These are phyloP conservation scores for Bruguiera parviflora DNA, from an alignment of 345 rosid species.

Conservation along the genomic window DNA sequence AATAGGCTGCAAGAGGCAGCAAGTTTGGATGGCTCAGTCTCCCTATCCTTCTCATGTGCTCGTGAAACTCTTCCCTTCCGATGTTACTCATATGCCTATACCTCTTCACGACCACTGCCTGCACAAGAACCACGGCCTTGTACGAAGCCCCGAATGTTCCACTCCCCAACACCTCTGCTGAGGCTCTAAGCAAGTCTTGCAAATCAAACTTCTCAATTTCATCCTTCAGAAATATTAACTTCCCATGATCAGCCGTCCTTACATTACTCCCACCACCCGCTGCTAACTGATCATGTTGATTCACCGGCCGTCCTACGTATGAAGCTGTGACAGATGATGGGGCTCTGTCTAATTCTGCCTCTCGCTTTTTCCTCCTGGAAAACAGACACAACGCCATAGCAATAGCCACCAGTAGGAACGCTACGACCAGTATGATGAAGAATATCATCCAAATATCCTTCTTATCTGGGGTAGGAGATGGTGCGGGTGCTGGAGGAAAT, in stretches of 20 bases:
- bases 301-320: not conserved
- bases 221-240: conserved; percentile 47
- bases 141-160: conserved; percentile 80
- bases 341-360: conserved; percentile 1
- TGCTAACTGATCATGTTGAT: not conserved
- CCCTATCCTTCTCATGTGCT: conserved; percentile 64
- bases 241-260: conserved; percentile 33
- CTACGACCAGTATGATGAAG: conserved; percentile 27
- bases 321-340: conserved; percentile 15
- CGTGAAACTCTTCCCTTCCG: conserved; percentile 62
- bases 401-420: conserved; percentile 23
- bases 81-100: conserved; percentile 70
- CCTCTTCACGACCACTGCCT: conserved; percentile 66
- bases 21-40: conserved; percentile 58
- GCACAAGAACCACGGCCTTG: conserved; percentile 45
- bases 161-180: conserved; percentile 82
- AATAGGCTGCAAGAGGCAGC: conserved; percentile 52
- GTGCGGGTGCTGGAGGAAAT: conserved; percentile 4
- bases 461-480: not conserved
- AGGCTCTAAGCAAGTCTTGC: conserved; percentile 62
- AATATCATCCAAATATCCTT: conserved; percentile 8
- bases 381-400: conserved; percentile 21
- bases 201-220: conserved; percentile 54
- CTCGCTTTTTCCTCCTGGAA: conserved; percentile 15
- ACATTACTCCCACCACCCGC: not conserved